phyloP scores from a whole-genome alignment of 176 grass and related monocot genomes.

The Oryza meyeriana region DNA sequence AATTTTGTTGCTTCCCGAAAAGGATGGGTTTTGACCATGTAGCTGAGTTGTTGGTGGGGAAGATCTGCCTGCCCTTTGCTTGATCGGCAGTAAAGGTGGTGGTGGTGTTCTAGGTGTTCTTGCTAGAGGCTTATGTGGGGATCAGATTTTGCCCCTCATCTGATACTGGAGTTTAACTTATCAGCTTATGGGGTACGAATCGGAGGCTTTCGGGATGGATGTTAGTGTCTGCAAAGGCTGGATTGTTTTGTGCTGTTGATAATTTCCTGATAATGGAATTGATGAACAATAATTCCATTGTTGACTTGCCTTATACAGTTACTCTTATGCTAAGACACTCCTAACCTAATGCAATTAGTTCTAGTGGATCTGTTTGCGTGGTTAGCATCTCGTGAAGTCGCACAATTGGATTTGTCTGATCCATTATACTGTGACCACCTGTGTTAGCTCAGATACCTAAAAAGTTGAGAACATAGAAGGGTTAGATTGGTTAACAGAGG shows the following conservation, averaged over 20 bases:
- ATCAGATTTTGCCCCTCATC: not conserved
- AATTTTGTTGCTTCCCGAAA: not conserved
- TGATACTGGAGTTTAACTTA: not conserved
- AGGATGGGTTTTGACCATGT: not conserved
- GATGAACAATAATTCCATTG: not conserved
- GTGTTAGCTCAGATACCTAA: not conserved
- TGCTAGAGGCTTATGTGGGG: not conserved
- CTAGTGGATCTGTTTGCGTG: not conserved
- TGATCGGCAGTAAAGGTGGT: not conserved
- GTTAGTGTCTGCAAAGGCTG: not conserved
- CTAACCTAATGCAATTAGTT: not conserved
- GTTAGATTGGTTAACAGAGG: not conserved
- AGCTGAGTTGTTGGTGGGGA: not conserved
- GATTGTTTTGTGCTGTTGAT: not conserved
- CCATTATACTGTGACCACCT: not conserved
- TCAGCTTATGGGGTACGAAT: not conserved
- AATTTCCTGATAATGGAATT: constrained; percentile 8
- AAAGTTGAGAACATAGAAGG: not conserved
- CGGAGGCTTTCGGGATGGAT: constrained; percentile 5
- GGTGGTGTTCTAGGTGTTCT: not conserved
- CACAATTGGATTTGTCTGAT: not conserved
- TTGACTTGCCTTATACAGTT: not conserved
- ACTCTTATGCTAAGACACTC: not conserved
- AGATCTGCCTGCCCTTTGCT: constrained; percentile 29
- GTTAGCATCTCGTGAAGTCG: not conserved